Evolutionary conservation across 1,284 basidiomycete genomes (phyloP).

Genomic region (Apiotrichum domesticum): DNA sequence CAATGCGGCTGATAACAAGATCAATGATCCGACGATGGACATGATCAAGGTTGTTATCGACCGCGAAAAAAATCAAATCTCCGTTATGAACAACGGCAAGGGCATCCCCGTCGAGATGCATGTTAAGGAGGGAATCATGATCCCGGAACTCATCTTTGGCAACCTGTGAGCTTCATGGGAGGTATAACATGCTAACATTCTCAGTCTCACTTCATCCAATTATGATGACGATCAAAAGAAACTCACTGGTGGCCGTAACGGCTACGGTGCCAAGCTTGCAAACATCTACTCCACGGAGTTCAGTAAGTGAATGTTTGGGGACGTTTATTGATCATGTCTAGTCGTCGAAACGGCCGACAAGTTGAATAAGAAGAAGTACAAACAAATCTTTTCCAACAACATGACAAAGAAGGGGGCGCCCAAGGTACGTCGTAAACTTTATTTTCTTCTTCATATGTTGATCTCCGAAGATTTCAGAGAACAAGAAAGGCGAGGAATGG

Average conservation of each 20-base stretch:
- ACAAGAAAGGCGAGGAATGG: slow-evolving; percentile 77
- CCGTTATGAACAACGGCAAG: slow-evolving; percentile 90
- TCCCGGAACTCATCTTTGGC: slow-evolving; percentile 97
- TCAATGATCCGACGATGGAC: slow-evolving; percentile 84
- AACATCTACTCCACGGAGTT: slow-evolving; percentile 99
- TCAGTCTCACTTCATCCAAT: slow-evolving; percentile 80
- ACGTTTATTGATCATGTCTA: slow-evolving; percentile 4
- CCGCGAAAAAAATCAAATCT: slow-evolving; percentile 75
- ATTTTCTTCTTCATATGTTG: background rate
- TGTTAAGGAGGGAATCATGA: slow-evolving; percentile 86
- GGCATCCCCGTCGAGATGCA: slow-evolving; percentile 98
- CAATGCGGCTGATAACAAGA: slow-evolving; percentile 99
- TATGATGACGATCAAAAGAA: slow-evolving; percentile 99
- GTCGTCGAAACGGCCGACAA: slow-evolving; percentile 94
- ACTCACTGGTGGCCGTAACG: slow-evolving; percentile 95
- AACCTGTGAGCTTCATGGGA: slow-evolving; percentile 55
- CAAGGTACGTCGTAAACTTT: slow-evolving; percentile 49
- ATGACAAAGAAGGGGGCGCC: slow-evolving; percentile 82
- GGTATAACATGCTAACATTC: slow-evolving; percentile 10
- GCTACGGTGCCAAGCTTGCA: slow-evolving; percentile 95
- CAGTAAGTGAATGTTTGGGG: slow-evolving; percentile 42
- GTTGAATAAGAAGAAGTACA: slow-evolving; percentile 81
- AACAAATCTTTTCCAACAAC: slow-evolving; percentile 90
- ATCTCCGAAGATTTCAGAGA: slow-evolving; percentile 68
- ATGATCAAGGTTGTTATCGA: slow-evolving; percentile 82